Evolutionary conservation across 2,329 filamentous ascomycete species (phyloP).

Genomic region (Fusarium redolens): DNA sequence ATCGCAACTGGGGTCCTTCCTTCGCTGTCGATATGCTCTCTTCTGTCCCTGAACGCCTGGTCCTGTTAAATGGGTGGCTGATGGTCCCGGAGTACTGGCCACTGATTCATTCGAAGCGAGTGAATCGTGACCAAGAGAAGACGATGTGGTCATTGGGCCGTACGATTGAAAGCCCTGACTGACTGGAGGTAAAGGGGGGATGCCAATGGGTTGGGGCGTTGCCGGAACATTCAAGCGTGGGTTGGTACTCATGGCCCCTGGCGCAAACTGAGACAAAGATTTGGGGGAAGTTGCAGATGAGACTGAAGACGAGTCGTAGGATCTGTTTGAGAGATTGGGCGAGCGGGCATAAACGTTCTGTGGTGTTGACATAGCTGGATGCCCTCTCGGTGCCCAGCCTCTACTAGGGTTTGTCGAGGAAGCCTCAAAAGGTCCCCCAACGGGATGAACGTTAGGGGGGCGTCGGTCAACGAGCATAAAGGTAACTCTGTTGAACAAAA

Average conservation of each 20-base stretch:
- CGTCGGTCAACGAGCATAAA: slow-evolving; percentile 44
- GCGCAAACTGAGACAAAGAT: slow-evolving; percentile 62
- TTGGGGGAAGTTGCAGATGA: slow-evolving; percentile 71
- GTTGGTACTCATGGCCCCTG: slow-evolving; percentile 64
- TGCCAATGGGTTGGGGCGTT: slow-evolving; percentile 64
- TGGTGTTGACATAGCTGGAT: slow-evolving; percentile 60
- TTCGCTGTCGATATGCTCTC: slow-evolving; percentile 90
- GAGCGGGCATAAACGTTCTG: slow-evolving; percentile 71
- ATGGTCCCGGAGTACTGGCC: slow-evolving; percentile 62
- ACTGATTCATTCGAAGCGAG: slow-evolving; percentile 69
- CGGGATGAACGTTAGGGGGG: slow-evolving; percentile 29
- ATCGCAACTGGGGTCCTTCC: slow-evolving; percentile 98
- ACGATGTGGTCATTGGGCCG: slow-evolving; percentile 61
- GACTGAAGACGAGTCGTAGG: slow-evolving; percentile 73
- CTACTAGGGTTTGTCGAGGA: slow-evolving; percentile 22
- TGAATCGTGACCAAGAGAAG: slow-evolving; percentile 68
- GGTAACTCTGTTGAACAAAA: slow-evolving; percentile 36
- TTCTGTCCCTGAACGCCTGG: slow-evolving; percentile 78
- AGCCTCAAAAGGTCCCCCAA: slow-evolving; percentile 34
- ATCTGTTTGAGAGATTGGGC: slow-evolving; percentile 69
- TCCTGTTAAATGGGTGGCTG: slow-evolving; percentile 51
- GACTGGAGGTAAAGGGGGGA: slow-evolving; percentile 62
- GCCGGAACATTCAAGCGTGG: slow-evolving; percentile 61
- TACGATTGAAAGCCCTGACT: slow-evolving; percentile 64
- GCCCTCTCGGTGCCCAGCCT: slow-evolving; percentile 30